Evolutionary conservation across 768 basidiomycete species (phyloP).

Genomic region (Boletales sp.): DNA sequence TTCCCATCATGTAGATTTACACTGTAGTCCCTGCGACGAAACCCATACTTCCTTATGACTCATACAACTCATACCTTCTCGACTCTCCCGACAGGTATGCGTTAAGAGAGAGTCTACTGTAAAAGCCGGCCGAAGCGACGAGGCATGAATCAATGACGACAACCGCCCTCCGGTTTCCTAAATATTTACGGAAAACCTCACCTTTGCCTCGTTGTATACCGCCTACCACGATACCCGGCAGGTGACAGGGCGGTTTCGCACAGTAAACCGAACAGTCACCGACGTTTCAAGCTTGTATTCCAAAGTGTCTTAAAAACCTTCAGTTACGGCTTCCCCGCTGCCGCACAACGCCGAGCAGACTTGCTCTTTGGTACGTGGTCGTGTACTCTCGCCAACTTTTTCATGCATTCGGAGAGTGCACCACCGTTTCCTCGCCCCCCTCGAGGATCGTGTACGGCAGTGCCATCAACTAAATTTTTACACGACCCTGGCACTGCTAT

Average conservation of each 20-base stretch:
- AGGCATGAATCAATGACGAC: neutral
- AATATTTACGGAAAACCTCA: conserved; percentile 14
- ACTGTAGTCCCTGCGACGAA: no score
- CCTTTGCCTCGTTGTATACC: conserved; percentile 19
- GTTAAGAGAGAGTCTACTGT: no score
- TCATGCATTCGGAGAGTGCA: neutral
- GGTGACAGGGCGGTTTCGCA: conserved; percentile 10
- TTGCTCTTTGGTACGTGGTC: no score
- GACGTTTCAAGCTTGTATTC: conserved; percentile 2
- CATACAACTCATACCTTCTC: no score
- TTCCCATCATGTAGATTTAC: no score
- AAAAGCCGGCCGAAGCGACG: neutral
- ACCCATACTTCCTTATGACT: no score
- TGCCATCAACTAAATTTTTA: neutral
- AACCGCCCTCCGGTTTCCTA: no score
- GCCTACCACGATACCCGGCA: conserved; percentile 2
- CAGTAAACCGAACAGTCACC: conserved; percentile 4
- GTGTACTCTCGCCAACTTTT: neutral
- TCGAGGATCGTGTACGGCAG: conserved; percentile 8
- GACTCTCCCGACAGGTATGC: no score
- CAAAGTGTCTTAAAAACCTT: neutral
- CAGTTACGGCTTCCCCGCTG: conserved; percentile 11
- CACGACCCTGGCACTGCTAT: conserved; percentile 20
- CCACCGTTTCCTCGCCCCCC: neutral
- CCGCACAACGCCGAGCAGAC: conserved; percentile 8